Base-by-base conservation (phyloP, 179 eudicot species). In the Silene coronaria region DNA sequence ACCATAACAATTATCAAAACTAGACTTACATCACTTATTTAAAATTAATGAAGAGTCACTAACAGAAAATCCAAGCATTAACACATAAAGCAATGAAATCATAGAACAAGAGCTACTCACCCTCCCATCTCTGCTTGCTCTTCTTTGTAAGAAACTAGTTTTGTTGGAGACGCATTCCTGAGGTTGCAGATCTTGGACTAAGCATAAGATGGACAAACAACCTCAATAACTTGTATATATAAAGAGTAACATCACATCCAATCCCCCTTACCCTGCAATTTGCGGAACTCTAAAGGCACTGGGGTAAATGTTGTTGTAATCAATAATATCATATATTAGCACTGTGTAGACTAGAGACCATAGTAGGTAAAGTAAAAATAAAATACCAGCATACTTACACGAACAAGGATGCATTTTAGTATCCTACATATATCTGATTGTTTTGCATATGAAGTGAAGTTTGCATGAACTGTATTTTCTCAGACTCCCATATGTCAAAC, bases 101-200 rank as follows among this genome's bases (percentile, higher is more conserved):
- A 71, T 19, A 70, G 57, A 28, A 64, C 46, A 51, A 64, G n/a
- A 63, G 27, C 63, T 45, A 87, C 97, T 84, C 72, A 95, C 99
- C 99, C 99, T 76, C 99, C 99, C 97, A 91, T 87, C 85, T 95
- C 99, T 53, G 89, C 70, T 53, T 89, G 75, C 82, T 90, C 99
- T 82, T 95, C 99, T 83, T 82, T 91, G 84, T 7, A 45, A 16
- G 80, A 74, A 67, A 89, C 85, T 60, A 91, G 81, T 79, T 82
- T 87, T 75, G 77, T 53, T 24, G 86, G 82, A 74, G 85, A 85
- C n/a, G 89, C 97, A 70, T 84, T 87, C 86, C 84, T 89, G 78
- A 95, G 85, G 80, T 88, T 79, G 86, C 99, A 95, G 34, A 81
- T 77, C 79, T 87, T 95, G 70, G 97, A 95, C 99, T 95, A 78